These are phyloP conservation scores for Solanum chaucha DNA, from an alignment of 257 asterid species.

Conservation along the genomic window DNA sequence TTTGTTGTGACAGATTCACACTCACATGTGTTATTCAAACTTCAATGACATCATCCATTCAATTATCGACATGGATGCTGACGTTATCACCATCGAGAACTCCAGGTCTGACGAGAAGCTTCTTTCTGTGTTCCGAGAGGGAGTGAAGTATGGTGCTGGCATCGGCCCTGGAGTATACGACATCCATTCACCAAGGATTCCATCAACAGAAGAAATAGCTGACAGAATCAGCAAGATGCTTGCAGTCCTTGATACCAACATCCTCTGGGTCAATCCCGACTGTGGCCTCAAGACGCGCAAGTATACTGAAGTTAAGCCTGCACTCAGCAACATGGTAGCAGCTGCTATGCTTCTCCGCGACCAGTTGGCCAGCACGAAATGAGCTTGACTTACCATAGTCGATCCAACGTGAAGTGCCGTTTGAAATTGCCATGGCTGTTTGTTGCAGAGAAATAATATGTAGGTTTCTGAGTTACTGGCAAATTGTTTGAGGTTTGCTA, in stretches of 20 bases:
- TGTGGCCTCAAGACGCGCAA: slow-evolving; percentile 97
- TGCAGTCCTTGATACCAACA: slow-evolving; percentile 85
- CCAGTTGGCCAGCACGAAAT: not conserved
- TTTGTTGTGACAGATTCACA: slow-evolving; percentile 56
- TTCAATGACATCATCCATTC: slow-evolving; percentile 96
- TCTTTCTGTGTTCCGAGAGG: slow-evolving; percentile 90
- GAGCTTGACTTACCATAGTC: not conserved
- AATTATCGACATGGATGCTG: slow-evolving; percentile 96
- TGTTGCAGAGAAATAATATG: not conserved
- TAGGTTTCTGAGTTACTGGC: not conserved
- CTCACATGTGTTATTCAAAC: slow-evolving; percentile 99
- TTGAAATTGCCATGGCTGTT: not conserved
- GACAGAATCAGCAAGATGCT: slow-evolving; percentile 95
- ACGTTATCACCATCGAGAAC: slow-evolving; percentile 95
- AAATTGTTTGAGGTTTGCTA: not conserved
- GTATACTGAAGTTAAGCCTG: slow-evolving; percentile 83
- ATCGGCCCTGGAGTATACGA: slow-evolving; percentile 95
- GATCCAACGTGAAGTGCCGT: not conserved
- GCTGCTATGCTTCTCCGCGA: slow-evolving; percentile 80
- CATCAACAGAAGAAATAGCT: slow-evolving; percentile 77
- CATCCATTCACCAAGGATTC: slow-evolving; percentile 93
- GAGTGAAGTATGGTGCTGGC: slow-evolving; percentile 91
- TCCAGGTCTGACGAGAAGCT: slow-evolving; percentile 95
- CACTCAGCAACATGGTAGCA: slow-evolving; percentile 81
- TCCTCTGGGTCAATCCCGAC: slow-evolving; percentile 96